These are phyloP conservation scores for Penicillium sp. DNA, from an alignment of 2,329 filamentous ascomycete species.

Conservation along the genomic window DNA sequence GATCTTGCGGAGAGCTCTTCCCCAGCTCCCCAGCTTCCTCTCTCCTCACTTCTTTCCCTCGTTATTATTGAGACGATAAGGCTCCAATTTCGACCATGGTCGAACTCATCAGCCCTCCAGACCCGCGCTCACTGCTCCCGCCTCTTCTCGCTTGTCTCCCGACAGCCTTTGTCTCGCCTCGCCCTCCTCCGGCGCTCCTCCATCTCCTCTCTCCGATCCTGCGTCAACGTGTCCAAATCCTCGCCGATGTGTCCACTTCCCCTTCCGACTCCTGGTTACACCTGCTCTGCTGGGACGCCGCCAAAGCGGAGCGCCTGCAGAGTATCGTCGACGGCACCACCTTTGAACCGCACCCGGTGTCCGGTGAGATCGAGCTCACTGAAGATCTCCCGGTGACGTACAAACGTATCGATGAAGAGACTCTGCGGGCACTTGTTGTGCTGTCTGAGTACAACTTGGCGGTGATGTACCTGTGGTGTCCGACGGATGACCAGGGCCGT, in stretches of 20 bases:
- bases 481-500: slow-evolving; percentile 54
- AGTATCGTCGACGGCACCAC: slow-evolving; percentile 53
- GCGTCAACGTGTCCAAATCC: slow-evolving; percentile 59
- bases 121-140: slow-evolving; percentile 57
- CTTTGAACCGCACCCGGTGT: slow-evolving; percentile 63
- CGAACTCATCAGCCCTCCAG: slow-evolving; percentile 54
- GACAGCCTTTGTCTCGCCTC: slow-evolving; percentile 58
- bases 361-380: slow-evolving; percentile 63
- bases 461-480: slow-evolving; percentile 61
- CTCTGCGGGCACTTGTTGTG: slow-evolving; percentile 55
- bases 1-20: not conserved
- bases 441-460: slow-evolving; percentile 56
- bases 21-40: not conserved
- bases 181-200: slow-evolving; percentile 60
- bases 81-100: slow-evolving; percentile 43
- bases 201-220: slow-evolving; percentile 63
- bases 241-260: slow-evolving; percentile 47
- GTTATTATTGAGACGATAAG: not conserved
- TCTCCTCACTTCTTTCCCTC: slow-evolving; percentile 1
- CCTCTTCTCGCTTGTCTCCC: slow-evolving; percentile 64
- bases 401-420: slow-evolving; percentile 61
- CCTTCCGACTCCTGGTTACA: slow-evolving; percentile 56
- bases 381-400: slow-evolving; percentile 57
- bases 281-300: slow-evolving; percentile 58
- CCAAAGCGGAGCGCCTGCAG: slow-evolving; percentile 53